phyloP scores from a whole-genome alignment of 1,284 basidiomycete species.

The Sporisorium exsertum region DNA sequence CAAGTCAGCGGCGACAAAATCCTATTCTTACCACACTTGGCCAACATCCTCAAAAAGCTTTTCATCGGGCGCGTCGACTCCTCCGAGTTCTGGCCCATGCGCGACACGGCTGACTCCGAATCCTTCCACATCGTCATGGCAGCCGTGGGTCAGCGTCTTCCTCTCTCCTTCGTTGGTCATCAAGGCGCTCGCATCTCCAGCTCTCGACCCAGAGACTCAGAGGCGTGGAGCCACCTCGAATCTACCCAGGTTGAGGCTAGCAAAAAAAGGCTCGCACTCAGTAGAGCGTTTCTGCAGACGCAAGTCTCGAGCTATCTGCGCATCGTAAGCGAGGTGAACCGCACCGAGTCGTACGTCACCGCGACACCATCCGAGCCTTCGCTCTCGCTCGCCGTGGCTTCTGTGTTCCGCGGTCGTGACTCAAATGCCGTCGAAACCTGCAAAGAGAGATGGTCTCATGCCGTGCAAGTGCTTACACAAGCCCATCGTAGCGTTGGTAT shows the following conservation, averaged over 20 bases:
- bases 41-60: neutral
- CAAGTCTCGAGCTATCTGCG: conserved; percentile 16
- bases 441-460: neutral
- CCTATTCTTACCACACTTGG: neutral
- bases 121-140: conserved; percentile 9
- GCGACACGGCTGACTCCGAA: neutral
- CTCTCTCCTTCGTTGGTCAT: conserved; percentile 7
- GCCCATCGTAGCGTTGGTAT: conserved; percentile 14
- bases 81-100: neutral
- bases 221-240: too few relatives aligned
- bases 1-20: too few relatives aligned
- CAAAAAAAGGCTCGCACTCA: neutral
- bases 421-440: neutral
- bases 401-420: conserved; percentile 4
- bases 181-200: neutral
- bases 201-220: too few relatives aligned
- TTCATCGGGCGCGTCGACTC: neutral
- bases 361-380: conserved; percentile 13
- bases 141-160: conserved; percentile 5
- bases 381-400: conserved; percentile 15
- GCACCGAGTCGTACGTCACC: conserved; percentile 10
- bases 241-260: neutral
- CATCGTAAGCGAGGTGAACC: conserved; percentile 10
- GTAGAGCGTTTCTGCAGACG: neutral
- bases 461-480: neutral